phyloP scores from a whole-genome alignment of 2,329 filamentous ascomycete genomes.

The Neurospora sp. region DNA sequence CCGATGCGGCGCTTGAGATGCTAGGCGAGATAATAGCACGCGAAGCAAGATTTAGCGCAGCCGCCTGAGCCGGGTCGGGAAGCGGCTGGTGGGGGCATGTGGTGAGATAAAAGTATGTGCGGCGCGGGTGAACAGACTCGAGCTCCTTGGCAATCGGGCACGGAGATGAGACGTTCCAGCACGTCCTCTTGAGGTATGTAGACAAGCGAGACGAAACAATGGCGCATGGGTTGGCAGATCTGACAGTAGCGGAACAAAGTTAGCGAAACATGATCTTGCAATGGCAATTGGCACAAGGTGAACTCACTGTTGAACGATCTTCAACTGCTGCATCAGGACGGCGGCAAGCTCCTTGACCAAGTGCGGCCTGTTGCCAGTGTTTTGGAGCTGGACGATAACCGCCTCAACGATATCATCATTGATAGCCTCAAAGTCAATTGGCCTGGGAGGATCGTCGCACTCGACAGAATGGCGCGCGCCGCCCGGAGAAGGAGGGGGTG shows the following conservation, averaged over 20 bases:
- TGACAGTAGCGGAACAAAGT: conserved; percentile 32
- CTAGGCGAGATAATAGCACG: conserved; percentile 72
- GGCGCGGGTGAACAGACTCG: conserved; percentile 82
- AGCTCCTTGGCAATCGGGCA: conserved; percentile 91
- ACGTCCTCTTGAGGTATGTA: conserved; percentile 78
- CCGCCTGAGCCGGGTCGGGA: conserved; percentile 49
- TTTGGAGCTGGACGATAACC: conserved; percentile 79
- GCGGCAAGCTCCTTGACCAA: conserved; percentile 87
- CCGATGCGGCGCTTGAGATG: conserved; percentile 59
- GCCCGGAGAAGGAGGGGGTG: conserved; percentile 68
- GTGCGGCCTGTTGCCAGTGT: conserved; percentile 85
- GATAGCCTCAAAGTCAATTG: conserved; percentile 72
- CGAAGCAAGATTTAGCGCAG: conserved; percentile 37
- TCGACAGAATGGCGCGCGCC: conserved; percentile 31
- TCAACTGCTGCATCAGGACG: conserved; percentile 64
- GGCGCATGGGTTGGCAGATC: conserved; percentile 89
- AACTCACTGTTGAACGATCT: conserved; percentile 84
- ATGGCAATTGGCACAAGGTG: not conserved
- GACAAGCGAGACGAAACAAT: conserved; percentile 90
- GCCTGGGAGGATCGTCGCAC: conserved; percentile 32
- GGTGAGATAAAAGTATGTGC: conserved; percentile 93
- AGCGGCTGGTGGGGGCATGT: conserved; percentile 78
- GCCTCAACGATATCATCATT: conserved; percentile 93
- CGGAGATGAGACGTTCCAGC: conserved; percentile 65
- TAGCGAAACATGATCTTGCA: conserved; percentile 13